Percentiles rank a stretch among this genome's conserved stretches.
Conservation (phyloP, 2,329 filamentous ascomycete genomes). For the Colletotrichum eleusines region DNA sequence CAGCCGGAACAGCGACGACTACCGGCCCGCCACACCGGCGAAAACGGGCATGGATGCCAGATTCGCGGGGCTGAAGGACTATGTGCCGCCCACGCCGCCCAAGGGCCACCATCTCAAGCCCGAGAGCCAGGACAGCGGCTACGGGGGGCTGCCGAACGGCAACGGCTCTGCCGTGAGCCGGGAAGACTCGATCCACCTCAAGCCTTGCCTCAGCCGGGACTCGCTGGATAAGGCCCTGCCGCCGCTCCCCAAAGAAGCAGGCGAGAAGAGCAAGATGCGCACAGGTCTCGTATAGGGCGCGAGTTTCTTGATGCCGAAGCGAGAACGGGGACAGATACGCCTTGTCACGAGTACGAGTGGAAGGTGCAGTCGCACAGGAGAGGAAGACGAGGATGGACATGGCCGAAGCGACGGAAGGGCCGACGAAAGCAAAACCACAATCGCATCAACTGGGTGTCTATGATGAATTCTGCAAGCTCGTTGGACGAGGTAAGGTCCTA, state of each 20-base stretch:
- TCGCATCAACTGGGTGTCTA: constrained; percentile 40
- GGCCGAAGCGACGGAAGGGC: constrained; percentile 19
- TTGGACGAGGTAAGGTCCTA: constrained; percentile 31
- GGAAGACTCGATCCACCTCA: constrained; percentile 50
- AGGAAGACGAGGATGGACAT: constrained; percentile 2
- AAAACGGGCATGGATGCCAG: constrained; percentile 53
- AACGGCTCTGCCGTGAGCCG: constrained; percentile 49
- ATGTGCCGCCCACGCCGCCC: constrained; percentile 61
- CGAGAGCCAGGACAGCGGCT: constrained; percentile 62
- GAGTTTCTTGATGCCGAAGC: constrained; percentile 8
- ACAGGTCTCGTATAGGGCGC: constrained; percentile 34
- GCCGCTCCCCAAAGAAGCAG: constrained; percentile 59
- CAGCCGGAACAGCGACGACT: constrained; percentile 61
- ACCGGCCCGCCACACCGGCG: constrained; percentile 57
- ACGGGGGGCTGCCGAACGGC: constrained; percentile 51
- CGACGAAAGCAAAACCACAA: constrained; percentile 27
- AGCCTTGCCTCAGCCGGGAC: constrained; percentile 61
- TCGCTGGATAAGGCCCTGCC: constrained; percentile 72
- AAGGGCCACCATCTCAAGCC: constrained; percentile 58
- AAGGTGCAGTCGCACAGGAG: background rate
- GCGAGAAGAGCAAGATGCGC: constrained; percentile 37
- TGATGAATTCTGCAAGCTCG: constrained; percentile 39
- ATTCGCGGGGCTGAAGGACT: constrained; percentile 39
- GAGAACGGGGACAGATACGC: constrained; percentile 1
- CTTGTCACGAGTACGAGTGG: constrained; percentile 9